Percentiles rank a stretch among this genome's conserved stretches.
Evolutionary conservation across 2,329 filamentous ascomycete species (phyloP).

Genomic region (Aotearoamyces nothofagi): DNA sequence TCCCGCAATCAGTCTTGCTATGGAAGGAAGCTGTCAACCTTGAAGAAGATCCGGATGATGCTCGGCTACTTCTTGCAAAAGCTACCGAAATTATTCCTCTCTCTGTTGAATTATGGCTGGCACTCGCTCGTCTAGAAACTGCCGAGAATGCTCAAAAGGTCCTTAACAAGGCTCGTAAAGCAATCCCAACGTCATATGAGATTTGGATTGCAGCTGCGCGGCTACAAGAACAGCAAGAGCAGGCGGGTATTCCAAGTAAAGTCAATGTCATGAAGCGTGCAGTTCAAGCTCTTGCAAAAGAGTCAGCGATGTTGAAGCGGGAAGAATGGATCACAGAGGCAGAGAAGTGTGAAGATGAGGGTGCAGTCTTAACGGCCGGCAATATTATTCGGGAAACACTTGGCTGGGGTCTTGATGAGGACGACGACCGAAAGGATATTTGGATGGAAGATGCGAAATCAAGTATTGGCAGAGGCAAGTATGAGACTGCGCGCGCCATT

Average conservation of each 20-base stretch:
- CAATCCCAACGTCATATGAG: constrained; percentile 81
- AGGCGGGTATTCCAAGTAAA: constrained; percentile 62
- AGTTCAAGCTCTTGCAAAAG: constrained; percentile 73
- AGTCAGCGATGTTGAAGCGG: constrained; percentile 90
- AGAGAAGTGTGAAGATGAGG: constrained; percentile 87
- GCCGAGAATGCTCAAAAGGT: constrained; percentile 90
- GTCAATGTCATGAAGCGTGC: constrained; percentile 92
- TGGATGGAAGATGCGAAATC: constrained; percentile 89
- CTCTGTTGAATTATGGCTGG: constrained; percentile 90
- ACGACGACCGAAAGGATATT: constrained; percentile 88
- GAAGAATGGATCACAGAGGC: constrained; percentile 96
- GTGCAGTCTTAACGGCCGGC: constrained; percentile 70
- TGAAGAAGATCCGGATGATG: constrained; percentile 80
- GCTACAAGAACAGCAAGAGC: constrained; percentile 80
- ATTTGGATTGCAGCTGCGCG: constrained; percentile 94
- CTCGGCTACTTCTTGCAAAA: constrained; percentile 77
- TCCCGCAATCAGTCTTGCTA: constrained; percentile 87
- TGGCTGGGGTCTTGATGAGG: constrained; percentile 85
- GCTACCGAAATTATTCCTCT: constrained; percentile 90
- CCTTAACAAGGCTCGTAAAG: constrained; percentile 87
- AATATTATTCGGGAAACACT: constrained; percentile 87
- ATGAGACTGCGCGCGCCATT: constrained; percentile 84
- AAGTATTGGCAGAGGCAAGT: constrained; percentile 67
- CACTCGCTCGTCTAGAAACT: constrained; percentile 75
- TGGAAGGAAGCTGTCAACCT: constrained; percentile 97